Base-by-base conservation (phyloP, 2,329 filamentous ascomycete species). In the Monosporascus cannonballus region DNA sequence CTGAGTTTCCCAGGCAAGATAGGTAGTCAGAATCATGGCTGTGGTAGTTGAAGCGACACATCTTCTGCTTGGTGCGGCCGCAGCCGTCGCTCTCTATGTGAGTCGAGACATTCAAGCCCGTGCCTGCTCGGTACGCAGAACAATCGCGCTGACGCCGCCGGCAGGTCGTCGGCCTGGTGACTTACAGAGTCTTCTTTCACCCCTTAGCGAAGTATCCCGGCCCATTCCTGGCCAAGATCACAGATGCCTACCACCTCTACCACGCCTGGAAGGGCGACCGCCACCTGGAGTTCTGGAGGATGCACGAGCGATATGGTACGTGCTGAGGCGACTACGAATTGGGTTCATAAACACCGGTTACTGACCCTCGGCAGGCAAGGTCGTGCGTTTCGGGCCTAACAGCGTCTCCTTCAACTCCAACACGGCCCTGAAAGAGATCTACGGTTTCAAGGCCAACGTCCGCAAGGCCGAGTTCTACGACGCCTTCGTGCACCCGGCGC, bases 371-470 rank as follows among this genome's bases (percentile, higher is more conserved):
- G 1, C 46, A 83, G 81, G 83, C 60, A 73, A 76, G n/a, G 68
- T 84, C 49, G 86, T 93, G n/a, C 87, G 90, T 27, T 89, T 87
- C 59, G 87, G 87, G 0, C 90, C 90, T 45, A 90, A 90, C 68
- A 83, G 81, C 55, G 73, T 96, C 42, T 89, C 85, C 1, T 82
- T 95, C 73, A 93, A 94, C 75, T 85, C 83, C 51, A 80, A 79
- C 55, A 78, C 79, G 7, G 86, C 87, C 1, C 73, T 89, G 53
- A 82, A 83, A 66, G 78, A 83, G 18, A 85, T 87, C 56, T 85
- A 86, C 69, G 81, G 83, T 58, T 82, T 84, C 72, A 75, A 75
- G 48, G 69, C 80, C 65, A 85, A 85, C 55, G 81, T 86, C 30
- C 73, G 78, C 68, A 89, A 90, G 71, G 78, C 85, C 41, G 78